phyloP scores from a whole-genome alignment of 768 basidiomycete genomes.

The Floccularia luteovirens region DNA sequence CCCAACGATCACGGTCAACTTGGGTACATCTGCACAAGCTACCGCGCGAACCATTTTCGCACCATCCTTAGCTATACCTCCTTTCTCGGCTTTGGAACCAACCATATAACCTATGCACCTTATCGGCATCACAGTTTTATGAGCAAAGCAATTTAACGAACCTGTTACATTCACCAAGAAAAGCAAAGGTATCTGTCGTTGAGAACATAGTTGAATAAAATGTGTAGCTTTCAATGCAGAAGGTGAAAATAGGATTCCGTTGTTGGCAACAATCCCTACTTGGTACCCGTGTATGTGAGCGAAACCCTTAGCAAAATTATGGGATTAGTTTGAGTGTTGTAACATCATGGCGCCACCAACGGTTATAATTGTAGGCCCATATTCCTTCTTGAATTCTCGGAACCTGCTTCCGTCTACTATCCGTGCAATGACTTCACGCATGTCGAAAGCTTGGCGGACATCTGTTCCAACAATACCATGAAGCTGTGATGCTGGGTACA shows the following conservation, averaged over 20 bases:
- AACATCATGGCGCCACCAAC: slow-evolving; percentile 28
- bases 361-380: slow-evolving; percentile 85
- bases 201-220: slow-evolving; percentile 91
- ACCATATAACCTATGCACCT: slow-evolving; percentile 76
- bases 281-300: slow-evolving; percentile 84
- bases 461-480: slow-evolving; percentile 92
- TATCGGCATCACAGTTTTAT: background rate
- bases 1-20: slow-evolving; percentile 88
- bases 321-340: background rate
- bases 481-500: slow-evolving; percentile 76
- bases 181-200: slow-evolving; percentile 80
- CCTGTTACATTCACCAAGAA: slow-evolving; percentile 97
- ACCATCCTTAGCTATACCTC: slow-evolving; percentile 93
- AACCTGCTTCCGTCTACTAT: slow-evolving; percentile 89
- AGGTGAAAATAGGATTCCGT: slow-evolving; percentile 91
- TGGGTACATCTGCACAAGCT: slow-evolving; percentile 90
- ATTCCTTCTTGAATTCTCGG: slow-evolving; percentile 95
- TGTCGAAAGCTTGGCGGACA: slow-evolving; percentile 82
- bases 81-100: slow-evolving; percentile 89
- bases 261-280: slow-evolving; percentile 91
- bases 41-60: slow-evolving; percentile 98
- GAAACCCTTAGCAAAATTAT: slow-evolving; percentile 50
- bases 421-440: slow-evolving; percentile 90
- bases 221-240: slow-evolving; percentile 93
- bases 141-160: slow-evolving; percentile 10